These are phyloP conservation scores for Exophiala sp. DNA, from an alignment of 2,329 filamentous ascomycete species.

Conservation along the genomic window DNA sequence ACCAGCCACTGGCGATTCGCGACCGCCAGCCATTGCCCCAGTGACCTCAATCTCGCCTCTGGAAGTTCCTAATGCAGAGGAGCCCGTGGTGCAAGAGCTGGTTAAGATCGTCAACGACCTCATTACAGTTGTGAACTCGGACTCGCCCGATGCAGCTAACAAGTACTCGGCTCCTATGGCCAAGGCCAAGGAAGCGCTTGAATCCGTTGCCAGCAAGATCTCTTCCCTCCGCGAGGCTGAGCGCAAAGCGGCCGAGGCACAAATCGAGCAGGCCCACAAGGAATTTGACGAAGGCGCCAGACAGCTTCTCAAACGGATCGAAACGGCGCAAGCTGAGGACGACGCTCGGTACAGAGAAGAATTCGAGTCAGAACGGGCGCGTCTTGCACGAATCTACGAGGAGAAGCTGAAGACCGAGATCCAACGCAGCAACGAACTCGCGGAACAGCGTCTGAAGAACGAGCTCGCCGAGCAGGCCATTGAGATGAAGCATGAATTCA, in stretches of 20 bases:
- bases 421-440: constrained; percentile 70
- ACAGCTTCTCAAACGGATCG: constrained; percentile 81
- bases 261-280: constrained; percentile 63
- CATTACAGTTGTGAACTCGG: constrained; percentile 86
- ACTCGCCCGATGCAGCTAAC: constrained; percentile 53
- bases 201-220: constrained; percentile 73
- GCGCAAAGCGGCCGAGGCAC: constrained; percentile 64
- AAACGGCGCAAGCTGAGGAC: constrained; percentile 72
- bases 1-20: constrained; percentile 33
- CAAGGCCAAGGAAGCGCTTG: constrained; percentile 79
- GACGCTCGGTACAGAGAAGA: constrained; percentile 79
- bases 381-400: constrained; percentile 70
- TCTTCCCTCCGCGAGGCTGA: constrained; percentile 63
- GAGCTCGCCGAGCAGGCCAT: constrained; percentile 85
- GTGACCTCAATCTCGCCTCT: constrained; percentile 69
- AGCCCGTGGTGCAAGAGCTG: constrained; percentile 85
- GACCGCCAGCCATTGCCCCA: constrained; percentile 42
- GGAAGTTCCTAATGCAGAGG: constrained; percentile 65
- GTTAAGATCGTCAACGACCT: constrained; percentile 95
- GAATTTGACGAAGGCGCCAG: constrained; percentile 84
- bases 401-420: constrained; percentile 72
- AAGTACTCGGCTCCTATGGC: constrained; percentile 72
- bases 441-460: constrained; percentile 77
- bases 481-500: constrained; percentile 77
- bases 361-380: constrained; percentile 80